A percentile compares a stretch with the other conserved stretches of the same genome.
These are phyloP conservation scores for Basidiobolus meristosporus DNA, from an alignment of 371 early-diverging fungal species.

Conservation along the genomic window DNA sequence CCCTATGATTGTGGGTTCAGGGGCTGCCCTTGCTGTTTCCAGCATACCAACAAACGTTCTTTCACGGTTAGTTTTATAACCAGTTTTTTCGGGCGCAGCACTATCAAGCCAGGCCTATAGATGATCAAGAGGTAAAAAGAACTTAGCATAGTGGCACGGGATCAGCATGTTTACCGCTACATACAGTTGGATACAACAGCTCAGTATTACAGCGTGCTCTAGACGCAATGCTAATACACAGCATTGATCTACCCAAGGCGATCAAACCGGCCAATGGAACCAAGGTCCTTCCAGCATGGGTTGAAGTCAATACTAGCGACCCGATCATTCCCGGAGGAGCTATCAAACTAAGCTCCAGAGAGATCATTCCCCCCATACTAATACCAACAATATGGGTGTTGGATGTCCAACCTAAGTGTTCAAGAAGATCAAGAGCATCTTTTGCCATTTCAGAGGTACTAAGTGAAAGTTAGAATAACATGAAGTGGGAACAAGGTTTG, in stretches of 20 bases:
- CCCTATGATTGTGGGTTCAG: background rate
- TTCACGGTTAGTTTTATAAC: background rate
- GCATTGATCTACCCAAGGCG: background rate
- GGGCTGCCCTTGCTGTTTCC: background rate
- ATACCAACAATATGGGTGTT: conserved; percentile 46
- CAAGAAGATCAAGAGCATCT: conserved; percentile 37
- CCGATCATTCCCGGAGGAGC: conserved; percentile 12
- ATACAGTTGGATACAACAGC: background rate
- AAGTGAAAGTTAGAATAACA: background rate
- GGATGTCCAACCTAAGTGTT: conserved; percentile 35
- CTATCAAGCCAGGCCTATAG: background rate
- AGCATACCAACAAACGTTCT: background rate
- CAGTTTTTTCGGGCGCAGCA: background rate
- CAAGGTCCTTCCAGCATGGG: conserved; percentile 1
- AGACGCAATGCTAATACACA: background rate
- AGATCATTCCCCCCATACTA: conserved; percentile 66
- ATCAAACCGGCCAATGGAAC: background rate
- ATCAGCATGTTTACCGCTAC: background rate
- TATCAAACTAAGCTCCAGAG: conserved; percentile 27
- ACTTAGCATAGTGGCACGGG: background rate
- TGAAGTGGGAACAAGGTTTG: conserved; percentile 11
- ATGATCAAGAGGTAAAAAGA: background rate
- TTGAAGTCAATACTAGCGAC: conserved; percentile 21
- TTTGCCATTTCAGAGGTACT: conserved; percentile 46
- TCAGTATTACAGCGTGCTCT: too few species aligned